Percentiles rank a stretch among this genome's conserved stretches.
These are phyloP conservation scores for Huntiella savannae DNA, from an alignment of 2,329 filamentous ascomycete genomes.

Conservation along the genomic window DNA sequence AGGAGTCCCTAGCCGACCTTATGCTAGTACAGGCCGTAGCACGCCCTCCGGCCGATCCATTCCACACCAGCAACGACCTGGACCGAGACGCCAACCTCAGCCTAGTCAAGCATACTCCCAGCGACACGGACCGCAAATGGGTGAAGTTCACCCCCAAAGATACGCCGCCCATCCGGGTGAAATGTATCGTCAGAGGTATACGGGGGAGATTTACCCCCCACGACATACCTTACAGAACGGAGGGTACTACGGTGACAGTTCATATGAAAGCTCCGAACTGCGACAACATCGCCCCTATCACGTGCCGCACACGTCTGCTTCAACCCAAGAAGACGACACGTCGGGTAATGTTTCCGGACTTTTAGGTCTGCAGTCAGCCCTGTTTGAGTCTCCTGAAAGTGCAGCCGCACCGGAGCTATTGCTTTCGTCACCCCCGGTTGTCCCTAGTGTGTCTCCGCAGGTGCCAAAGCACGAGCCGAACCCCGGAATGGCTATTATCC, in stretches of 20 bases:
- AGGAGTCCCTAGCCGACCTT: no score
- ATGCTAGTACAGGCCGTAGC: neutral
- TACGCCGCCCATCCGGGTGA: constrained; percentile 1
- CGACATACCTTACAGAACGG: constrained; percentile 1
- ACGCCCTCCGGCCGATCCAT: neutral
- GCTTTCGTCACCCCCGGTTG: neutral
- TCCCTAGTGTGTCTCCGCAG: neutral
- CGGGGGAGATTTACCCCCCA: neutral
- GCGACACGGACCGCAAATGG: no score
- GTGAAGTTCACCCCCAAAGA: neutral
- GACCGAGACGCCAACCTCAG: neutral
- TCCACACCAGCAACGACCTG: neutral
- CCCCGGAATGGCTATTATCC: neutral
- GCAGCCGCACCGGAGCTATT: neutral
- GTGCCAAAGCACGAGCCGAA: constrained; percentile 3
- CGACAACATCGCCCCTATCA: constrained; percentile 4
- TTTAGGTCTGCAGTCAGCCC: neutral
- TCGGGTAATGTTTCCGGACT: neutral
- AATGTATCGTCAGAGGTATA: no score
- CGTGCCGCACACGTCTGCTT: constrained; percentile 1
- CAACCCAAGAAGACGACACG: neutral
- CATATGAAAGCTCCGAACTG: constrained; percentile 3
- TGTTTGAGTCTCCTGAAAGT: neutral
- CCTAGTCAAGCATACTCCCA: neutral
- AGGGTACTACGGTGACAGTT: neutral